Evolutionary conservation across 257 asterid species (phyloP), one percentile per base, ranked within the genome.

Genomic region (Handroanthus guayacan): DNA sequence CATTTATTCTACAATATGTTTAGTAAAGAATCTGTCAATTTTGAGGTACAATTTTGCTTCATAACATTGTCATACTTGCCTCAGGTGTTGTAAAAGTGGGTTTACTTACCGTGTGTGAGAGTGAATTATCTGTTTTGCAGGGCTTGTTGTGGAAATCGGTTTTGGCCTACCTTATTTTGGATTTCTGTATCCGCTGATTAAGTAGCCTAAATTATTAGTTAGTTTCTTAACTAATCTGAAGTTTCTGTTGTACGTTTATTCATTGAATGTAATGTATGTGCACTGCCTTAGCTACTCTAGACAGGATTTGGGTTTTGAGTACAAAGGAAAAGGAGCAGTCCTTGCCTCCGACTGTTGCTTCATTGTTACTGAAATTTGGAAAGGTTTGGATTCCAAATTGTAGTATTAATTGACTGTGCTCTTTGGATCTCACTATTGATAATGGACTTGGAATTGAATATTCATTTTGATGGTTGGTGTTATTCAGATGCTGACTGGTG

Each of bases 1-100:
- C 98, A 94, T 88, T 79, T 92, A 67, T 94, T 92, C 91, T 84
- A 83, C 86, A 92, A 94, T 76, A 81, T 82, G 86, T 82, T 87
- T 71, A 63, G 79, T 67, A 82, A 74, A 80, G 84, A 75, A 78
- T 70, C 76, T 38, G 76, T 83, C 56, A 79, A 84, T 76, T 79
- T 71, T 75, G 81, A 86, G 97, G 96, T 93, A 76, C 36, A 36
- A 3, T 55, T 66, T 18, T 36, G 36, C 58, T 65, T 58, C 47
- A 56, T 52, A 12, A 45, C 61, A 25, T 55, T 25, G 31, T 25
- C 31, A 25, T 43, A 43, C 47, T 43, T 43, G 5, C 47, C 47
- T 4, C 9, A 43, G 47, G 9, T 80, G 14, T 61, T 11, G 31
- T 55, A 9, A 2, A 67, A 20, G 20, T 37, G 20, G 72, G 56